Evolutionary conservation across 306 rosid species (phyloP).

Genomic region (Quercus gilva): DNA sequence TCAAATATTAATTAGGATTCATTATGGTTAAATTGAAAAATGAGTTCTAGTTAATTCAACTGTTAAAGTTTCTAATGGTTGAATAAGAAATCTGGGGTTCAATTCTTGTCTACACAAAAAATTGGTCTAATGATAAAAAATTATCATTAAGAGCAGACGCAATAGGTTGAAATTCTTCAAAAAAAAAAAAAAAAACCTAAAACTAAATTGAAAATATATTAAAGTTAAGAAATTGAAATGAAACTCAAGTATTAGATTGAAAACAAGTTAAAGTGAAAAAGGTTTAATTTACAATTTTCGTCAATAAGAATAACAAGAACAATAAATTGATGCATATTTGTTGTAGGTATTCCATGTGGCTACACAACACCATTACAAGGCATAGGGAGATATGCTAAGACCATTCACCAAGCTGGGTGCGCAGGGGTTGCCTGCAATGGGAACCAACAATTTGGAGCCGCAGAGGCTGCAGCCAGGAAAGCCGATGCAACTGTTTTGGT

Average conservation of each 20-base stretch:
- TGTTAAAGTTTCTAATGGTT: fast-evolving
- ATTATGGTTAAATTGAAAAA: too few species aligned
- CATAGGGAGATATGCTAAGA: slow-evolving; percentile 59
- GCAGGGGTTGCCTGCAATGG: slow-evolving; percentile 45
- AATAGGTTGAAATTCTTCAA: too few species aligned
- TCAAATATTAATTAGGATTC: too few species aligned
- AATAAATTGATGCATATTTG: background rate
- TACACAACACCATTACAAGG: slow-evolving; percentile 82
- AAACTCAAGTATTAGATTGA: too few species aligned
- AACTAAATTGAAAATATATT: too few species aligned
- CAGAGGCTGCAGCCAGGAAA: slow-evolving; percentile 54
- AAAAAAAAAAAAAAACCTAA: too few species aligned
- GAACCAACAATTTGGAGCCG: slow-evolving; percentile 40
- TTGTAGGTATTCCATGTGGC: slow-evolving; percentile 72
- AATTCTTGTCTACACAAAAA: fast-evolving
- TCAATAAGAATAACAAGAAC: background rate
- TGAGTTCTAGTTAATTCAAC: too few species aligned
- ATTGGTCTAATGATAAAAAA: fast-evolving
- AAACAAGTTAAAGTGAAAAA: too few species aligned
- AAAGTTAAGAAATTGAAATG: too few species aligned
- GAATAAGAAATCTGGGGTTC: too few species aligned
- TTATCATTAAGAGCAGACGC: fast-evolving
- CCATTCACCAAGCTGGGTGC: slow-evolving; percentile 65
- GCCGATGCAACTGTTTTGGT: slow-evolving; percentile 71
- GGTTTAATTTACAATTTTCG: background rate